These are phyloP conservation scores for Neofusicoccum ribis DNA, from an alignment of 2,329 filamentous ascomycete species.

Conservation along the genomic window DNA sequence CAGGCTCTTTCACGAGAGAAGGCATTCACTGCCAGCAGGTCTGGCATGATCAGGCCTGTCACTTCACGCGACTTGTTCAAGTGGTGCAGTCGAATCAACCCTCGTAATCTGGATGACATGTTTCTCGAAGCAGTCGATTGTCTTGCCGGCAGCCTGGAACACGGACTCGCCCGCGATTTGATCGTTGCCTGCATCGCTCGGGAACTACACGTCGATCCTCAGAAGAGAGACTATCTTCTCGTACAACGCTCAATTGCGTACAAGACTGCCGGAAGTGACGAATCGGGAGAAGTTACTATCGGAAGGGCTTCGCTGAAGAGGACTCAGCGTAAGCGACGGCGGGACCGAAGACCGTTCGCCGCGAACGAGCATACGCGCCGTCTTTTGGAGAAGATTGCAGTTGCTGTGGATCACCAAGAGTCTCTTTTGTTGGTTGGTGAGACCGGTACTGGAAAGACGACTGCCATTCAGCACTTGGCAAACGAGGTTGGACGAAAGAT, in stretches of 20 bases:
- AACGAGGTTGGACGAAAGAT: conserved; percentile 81
- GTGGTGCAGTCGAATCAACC: conserved; percentile 78
- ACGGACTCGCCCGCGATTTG: conserved; percentile 58
- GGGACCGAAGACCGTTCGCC: conserved; percentile 60
- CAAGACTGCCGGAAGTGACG: conserved; percentile 1
- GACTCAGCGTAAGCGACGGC: conserved; percentile 19
- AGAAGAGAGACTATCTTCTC: conserved; percentile 77
- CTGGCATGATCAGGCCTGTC: conserved; percentile 60
- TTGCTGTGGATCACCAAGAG: conserved; percentile 80
- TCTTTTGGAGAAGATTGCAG: conserved; percentile 83
- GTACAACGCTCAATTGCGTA: conserved; percentile 64
- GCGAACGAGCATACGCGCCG: conserved; percentile 82
- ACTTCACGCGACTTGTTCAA: conserved; percentile 83
- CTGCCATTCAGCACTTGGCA: conserved; percentile 89
- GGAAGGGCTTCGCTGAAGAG: conserved; percentile 40
- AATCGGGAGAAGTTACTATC: conserved; percentile 48
- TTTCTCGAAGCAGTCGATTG: conserved; percentile 93
- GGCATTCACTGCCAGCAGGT: conserved; percentile 53
- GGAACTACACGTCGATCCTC: conserved; percentile 81
- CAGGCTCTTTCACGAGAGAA: conserved; percentile 42
- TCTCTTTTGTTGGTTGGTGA: conserved; percentile 95
- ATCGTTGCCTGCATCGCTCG: conserved; percentile 75
- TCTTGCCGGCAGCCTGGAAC: conserved; percentile 79
- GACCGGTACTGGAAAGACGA: conserved; percentile 98
- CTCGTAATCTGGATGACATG: conserved; percentile 72